Percentiles rank a stretch among this genome's conserved stretches.
Conservation (phyloP, 805 yeast species). For the Komagataella pastoris region DNA sequence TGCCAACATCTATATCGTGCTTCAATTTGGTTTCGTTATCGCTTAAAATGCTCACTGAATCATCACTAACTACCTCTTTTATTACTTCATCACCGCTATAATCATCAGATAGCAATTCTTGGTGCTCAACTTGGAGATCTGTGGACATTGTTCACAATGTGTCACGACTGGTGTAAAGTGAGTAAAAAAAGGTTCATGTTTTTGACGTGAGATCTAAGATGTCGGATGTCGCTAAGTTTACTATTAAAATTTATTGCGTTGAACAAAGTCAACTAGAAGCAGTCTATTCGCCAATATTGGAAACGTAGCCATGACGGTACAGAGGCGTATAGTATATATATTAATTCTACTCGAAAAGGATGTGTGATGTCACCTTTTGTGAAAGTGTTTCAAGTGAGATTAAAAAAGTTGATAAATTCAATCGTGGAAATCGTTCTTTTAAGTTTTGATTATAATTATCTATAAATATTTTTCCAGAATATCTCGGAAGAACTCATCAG, state of each 20-base stretch:
- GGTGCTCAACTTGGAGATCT: background rate
- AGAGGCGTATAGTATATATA: no score
- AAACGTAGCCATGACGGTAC: no score
- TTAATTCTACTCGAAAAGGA: no score
- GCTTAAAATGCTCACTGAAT: slow-evolving; percentile 7
- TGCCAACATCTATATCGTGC: background rate
- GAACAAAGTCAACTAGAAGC: no score
- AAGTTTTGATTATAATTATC: background rate
- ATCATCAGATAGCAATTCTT: background rate
- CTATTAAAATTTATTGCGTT: no score
- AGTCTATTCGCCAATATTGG: no score
- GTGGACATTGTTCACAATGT: background rate
- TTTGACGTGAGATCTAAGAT: background rate
- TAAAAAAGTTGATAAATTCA: no score
- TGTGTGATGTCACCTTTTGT: no score
- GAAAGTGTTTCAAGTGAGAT: no score
- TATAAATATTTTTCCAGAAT: background rate
- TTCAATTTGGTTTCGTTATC: slow-evolving; percentile 1
- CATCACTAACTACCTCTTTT: slow-evolving; percentile 2
- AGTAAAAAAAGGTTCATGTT: no score
- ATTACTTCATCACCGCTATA: background rate
- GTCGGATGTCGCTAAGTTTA: background rate
- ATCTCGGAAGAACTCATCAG: slow-evolving; percentile 19
- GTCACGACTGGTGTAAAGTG: no score
- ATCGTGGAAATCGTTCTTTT: background rate